phyloP scores from a whole-genome alignment of 208 protist species.

The Wallacemonas sp. region DNA sequence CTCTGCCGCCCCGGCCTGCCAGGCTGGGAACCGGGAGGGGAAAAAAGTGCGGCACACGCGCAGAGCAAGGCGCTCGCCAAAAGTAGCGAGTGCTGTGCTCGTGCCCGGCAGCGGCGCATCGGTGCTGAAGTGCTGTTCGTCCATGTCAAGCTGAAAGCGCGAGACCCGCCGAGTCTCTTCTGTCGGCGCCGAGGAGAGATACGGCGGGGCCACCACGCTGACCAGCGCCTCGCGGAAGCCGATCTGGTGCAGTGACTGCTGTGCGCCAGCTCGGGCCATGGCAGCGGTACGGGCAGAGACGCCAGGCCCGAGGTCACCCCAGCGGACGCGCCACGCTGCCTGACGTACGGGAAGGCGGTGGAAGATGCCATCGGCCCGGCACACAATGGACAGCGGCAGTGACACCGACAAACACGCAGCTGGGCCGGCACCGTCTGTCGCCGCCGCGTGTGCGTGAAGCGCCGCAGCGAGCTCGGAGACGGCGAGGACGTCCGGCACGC shows the following conservation, averaged over 20 bases:
- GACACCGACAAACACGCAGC: too few species aligned
- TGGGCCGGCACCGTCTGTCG: too few species aligned
- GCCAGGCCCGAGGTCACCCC: neutral
- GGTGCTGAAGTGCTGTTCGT: too few species aligned
- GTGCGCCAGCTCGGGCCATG: constrained; percentile 27
- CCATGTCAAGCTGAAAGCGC: neutral
- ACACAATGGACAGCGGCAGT: constrained; percentile 1
- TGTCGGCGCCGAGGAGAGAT: constrained; percentile 8
- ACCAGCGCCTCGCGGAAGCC: constrained; percentile 28
- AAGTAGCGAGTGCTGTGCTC: neutral
- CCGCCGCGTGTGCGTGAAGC: neutral
- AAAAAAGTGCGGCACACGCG: neutral
- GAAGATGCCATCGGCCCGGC: constrained; percentile 43
- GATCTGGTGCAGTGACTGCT: constrained; percentile 17
- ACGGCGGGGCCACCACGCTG: constrained; percentile 30
- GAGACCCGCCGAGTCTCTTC: too few species aligned
- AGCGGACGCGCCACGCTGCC: constrained; percentile 10
- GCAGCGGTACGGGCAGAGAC: constrained; percentile 26
- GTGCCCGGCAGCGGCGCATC: neutral
- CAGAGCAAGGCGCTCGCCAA: neutral
- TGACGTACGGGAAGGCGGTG: constrained; percentile 48
- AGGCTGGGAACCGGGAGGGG: neutral
- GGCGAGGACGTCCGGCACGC: neutral
- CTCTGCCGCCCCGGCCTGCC: too few species aligned
- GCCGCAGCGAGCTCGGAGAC: neutral